A percentile compares a stretch with the other conserved stretches of the same genome.
phyloP scores from a whole-genome alignment of 805 yeast genomes.

The Starmerella floricola region DNA sequence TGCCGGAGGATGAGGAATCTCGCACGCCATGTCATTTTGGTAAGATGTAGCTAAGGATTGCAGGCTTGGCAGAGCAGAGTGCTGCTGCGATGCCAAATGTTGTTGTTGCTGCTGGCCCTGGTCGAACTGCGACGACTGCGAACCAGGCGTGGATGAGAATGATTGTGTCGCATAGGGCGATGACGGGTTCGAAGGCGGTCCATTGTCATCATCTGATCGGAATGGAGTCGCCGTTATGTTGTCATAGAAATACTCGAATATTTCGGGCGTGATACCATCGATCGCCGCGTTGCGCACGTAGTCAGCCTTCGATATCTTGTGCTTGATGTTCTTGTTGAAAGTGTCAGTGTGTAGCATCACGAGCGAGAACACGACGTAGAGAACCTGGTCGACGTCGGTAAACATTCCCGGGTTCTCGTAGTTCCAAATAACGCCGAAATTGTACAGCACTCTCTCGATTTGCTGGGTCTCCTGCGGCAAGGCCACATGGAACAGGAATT shows the following conservation, averaged over 20 bases:
- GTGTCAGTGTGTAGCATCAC: conserved; percentile 64
- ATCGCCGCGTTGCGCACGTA: conserved; percentile 39
- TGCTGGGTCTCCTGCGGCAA: conserved; percentile 67
- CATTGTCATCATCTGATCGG: conserved; percentile 33
- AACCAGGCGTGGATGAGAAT: no score
- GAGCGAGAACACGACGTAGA: conserved; percentile 50
- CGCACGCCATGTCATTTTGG: background rate
- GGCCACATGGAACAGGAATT: conserved; percentile 44
- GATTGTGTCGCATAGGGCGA: no score
- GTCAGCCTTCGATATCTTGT: conserved; percentile 54
- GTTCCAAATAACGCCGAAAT: conserved; percentile 44
- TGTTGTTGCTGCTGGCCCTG: no score
- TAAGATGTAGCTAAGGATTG: background rate
- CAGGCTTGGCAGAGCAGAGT: background rate
- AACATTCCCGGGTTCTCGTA: conserved; percentile 33
- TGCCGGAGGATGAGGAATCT: background rate
- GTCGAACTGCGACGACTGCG: no score
- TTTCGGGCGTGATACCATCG: conserved; percentile 29
- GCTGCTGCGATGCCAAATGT: no score
- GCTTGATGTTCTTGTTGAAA: conserved; percentile 54
- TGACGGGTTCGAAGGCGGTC: no score
- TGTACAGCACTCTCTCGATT: conserved; percentile 53
- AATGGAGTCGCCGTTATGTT: conserved; percentile 53
- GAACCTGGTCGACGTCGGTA: conserved; percentile 40
- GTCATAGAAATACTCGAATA: conserved; percentile 46